Percentiles rank a stretch among this genome's conserved stretches.
Evolutionary conservation across 2,329 filamentous ascomycete species (phyloP).

Genomic region (Nothomitra cinnamomea): DNA sequence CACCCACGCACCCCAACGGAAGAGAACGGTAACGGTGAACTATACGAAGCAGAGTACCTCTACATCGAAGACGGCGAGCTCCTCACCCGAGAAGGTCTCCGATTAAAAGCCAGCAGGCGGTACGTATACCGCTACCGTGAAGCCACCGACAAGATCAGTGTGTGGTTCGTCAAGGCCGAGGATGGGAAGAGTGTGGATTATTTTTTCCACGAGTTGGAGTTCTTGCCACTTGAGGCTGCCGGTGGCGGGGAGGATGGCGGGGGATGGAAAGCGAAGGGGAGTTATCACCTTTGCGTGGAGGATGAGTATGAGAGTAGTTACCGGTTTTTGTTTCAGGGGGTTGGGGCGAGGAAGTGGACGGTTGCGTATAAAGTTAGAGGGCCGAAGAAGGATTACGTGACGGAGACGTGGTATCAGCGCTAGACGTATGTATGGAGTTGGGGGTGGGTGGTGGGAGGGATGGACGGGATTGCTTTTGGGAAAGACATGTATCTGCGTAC

Average conservation of each 20-base stretch:
- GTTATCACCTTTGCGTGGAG: constrained; percentile 49
- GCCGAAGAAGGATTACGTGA: constrained; percentile 54
- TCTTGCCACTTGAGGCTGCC: constrained; percentile 19
- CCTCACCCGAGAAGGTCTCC: constrained; percentile 35
- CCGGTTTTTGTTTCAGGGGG: constrained; percentile 43
- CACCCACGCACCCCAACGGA: constrained; percentile 41
- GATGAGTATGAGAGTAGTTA: constrained; percentile 58
- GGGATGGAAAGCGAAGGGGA: constrained; percentile 45
- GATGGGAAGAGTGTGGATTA: constrained; percentile 49
- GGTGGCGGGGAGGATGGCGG: constrained; percentile 18
- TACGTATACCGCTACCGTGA: constrained; percentile 61
- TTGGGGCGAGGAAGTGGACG: constrained; percentile 39
- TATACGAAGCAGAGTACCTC: constrained; percentile 39
- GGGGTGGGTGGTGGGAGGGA: too few relatives aligned
- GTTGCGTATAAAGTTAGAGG: constrained; percentile 50
- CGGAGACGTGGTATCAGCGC: constrained; percentile 1
- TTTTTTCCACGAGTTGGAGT: constrained; percentile 58
- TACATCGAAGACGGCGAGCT: constrained; percentile 54
- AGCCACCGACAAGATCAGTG: constrained; percentile 39
- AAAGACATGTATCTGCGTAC: too few relatives aligned
- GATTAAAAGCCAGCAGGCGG: constrained; percentile 43
- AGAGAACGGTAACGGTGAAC: neutral
- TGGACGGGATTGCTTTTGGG: too few relatives aligned
- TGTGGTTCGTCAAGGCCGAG: constrained; percentile 56
- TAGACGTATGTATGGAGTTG: too few relatives aligned